A percentile compares a stretch with the other conserved stretches of the same genome.
phyloP scores from a whole-genome alignment of 495 filamentous ascomycete genomes.

The Annulohypoxylon maeteangense region DNA sequence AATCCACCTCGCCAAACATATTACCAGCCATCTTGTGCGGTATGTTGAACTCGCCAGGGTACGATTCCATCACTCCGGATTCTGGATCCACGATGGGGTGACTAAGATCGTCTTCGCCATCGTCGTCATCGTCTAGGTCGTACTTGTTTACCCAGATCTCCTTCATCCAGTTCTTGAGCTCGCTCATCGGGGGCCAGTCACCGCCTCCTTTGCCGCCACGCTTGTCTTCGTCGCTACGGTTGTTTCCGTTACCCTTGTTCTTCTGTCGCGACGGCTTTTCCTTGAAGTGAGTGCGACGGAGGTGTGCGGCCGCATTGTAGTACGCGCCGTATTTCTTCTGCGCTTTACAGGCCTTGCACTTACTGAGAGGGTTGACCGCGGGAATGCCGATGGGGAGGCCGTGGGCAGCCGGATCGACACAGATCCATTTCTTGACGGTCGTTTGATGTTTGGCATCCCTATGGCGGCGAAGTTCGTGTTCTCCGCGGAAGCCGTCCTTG shows the following conservation, averaged over 20 bases:
- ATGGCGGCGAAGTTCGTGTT: constrained; percentile 92
- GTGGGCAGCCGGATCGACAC: constrained; percentile 55
- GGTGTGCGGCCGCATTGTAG: constrained; percentile 94
- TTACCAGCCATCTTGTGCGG: constrained; percentile 24
- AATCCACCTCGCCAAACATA: constrained; percentile 48
- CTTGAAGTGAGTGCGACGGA: constrained; percentile 87
- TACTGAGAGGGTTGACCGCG: constrained; percentile 73
- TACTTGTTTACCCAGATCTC: constrained; percentile 66
- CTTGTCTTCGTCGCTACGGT: constrained; percentile 59
- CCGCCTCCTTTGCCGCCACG: constrained; percentile 87
- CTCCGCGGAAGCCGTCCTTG: constrained; percentile 89
- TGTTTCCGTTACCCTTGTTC: constrained; percentile 49
- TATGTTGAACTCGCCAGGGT: constrained; percentile 42
- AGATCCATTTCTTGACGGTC: constrained; percentile 84
- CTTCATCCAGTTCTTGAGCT: constrained; percentile 84
- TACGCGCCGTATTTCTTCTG: constrained; percentile 88
- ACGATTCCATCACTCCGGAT: constrained; percentile 21
- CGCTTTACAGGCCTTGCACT: constrained; percentile 86
- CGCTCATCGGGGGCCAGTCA: constrained; percentile 81
- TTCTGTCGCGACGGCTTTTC: constrained; percentile 57
- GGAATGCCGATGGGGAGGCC: constrained; percentile 54
- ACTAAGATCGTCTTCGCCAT: constrained; percentile 51
- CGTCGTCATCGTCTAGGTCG: constrained; percentile 43
- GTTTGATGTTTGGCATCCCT: constrained; percentile 79
- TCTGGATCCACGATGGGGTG: constrained; percentile 29